Evolutionary conservation across 768 basidiomycete genomes (phyloP).

Genomic region (Calvatia gigantea): DNA sequence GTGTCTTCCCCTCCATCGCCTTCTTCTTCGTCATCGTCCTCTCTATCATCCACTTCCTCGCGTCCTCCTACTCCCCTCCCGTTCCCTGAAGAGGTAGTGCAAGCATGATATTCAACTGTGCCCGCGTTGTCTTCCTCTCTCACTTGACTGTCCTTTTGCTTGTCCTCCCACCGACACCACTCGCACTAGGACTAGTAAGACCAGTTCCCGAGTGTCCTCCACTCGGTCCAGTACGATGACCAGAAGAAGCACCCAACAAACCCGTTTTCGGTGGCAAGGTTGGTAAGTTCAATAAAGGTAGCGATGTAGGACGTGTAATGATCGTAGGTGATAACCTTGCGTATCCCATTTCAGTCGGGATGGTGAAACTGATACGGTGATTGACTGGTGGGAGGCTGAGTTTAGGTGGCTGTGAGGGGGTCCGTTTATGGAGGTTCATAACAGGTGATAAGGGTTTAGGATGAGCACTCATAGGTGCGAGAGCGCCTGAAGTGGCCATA

Average conservation of each 20-base stretch:
- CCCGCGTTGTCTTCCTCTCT: slow-evolving; percentile 27
- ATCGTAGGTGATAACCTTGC: slow-evolving; percentile 29
- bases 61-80: slow-evolving; percentile 27
- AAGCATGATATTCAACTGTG: slow-evolving; percentile 50
- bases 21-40: slow-evolving; percentile 31
- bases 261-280: slow-evolving; percentile 23
- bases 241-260: slow-evolving; percentile 23
- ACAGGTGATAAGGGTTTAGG: background rate
- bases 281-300: slow-evolving; percentile 48
- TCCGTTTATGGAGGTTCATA: background rate
- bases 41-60: slow-evolving; percentile 31
- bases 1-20: slow-evolving; percentile 27
- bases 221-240: too few relatives aligned
- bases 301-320: slow-evolving; percentile 25
- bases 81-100: slow-evolving; percentile 30
- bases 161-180: background rate
- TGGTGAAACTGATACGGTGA: slow-evolving; percentile 24
- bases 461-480: background rate
- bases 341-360: slow-evolving; percentile 11
- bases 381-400: slow-evolving; percentile 20
- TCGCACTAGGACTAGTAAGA: too few relatives aligned
- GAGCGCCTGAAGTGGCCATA: background rate
- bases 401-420: slow-evolving; percentile 9
- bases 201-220: too few relatives aligned
- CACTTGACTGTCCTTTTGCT: background rate